phyloP scores from a whole-genome alignment of 768 basidiomycete species.

The Rhodotorula babjevae region DNA sequence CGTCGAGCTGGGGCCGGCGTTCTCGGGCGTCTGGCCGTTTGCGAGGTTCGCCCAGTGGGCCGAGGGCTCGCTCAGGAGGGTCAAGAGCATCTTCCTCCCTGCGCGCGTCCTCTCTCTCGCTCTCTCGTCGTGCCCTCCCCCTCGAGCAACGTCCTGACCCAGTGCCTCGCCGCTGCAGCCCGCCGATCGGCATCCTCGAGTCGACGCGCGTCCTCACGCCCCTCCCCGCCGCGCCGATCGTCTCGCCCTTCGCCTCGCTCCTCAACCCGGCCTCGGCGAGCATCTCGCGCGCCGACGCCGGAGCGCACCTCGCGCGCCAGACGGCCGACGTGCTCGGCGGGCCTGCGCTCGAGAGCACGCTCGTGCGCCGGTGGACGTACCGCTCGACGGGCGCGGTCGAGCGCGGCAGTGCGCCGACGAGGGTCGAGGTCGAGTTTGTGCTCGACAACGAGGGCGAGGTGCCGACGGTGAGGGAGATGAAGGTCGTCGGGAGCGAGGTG shows the following conservation, averaged over 20 bases:
- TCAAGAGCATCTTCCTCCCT: constrained; percentile 14
- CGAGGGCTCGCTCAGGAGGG: background rate
- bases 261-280: background rate
- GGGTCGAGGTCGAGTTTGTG: constrained; percentile 8
- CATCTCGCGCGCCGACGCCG: background rate
- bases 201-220: constrained; percentile 10
- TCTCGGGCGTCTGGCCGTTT: constrained; percentile 6
- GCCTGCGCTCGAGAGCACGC: constrained; percentile 4
- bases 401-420: background rate
- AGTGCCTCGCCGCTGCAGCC: background rate
- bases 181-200: background rate
- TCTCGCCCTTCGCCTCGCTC: constrained; percentile 6
- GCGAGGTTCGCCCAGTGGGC: constrained; percentile 9
- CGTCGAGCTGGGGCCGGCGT: background rate
- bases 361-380: constrained; percentile 17
- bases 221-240: background rate
- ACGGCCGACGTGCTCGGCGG: background rate
- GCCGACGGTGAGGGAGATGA: background rate
- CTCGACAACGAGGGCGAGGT: background rate
- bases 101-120: background rate
- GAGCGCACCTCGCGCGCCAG: background rate
- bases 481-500: background rate
- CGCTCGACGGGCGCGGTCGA: background rate
- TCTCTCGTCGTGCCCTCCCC: background rate
- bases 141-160: background rate